Evolutionary conservation across 2,329 filamentous ascomycete genomes (phyloP).

Genomic region (Arthrinium puccinioides): DNA sequence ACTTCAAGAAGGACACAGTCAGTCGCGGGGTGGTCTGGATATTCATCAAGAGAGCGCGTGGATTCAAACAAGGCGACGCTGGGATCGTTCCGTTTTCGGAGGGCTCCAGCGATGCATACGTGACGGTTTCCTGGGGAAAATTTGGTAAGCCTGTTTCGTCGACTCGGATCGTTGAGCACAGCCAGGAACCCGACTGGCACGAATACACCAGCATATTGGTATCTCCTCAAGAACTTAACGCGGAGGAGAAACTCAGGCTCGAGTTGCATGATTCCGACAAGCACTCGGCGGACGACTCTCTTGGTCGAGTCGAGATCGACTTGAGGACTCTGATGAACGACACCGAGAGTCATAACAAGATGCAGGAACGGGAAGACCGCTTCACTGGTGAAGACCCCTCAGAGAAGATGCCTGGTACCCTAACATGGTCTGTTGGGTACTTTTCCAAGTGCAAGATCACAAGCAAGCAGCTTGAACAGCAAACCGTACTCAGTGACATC

Average conservation of each 20-base stretch:
- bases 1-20: constrained; percentile 69
- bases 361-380: constrained; percentile 56
- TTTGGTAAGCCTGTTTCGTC: constrained; percentile 63
- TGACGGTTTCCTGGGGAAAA: constrained; percentile 70
- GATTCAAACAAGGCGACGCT: constrained; percentile 65
- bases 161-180: constrained; percentile 56
- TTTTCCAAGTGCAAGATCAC: constrained; percentile 61
- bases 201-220: constrained; percentile 65
- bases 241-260: constrained; percentile 59
- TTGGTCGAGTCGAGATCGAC: constrained; percentile 64
- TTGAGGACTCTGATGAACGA: constrained; percentile 58
- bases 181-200: constrained; percentile 64
- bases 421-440: constrained; percentile 66
- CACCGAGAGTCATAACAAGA: constrained; percentile 50
- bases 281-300: constrained; percentile 64
- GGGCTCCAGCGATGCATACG: constrained; percentile 63
- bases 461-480: constrained; percentile 51
- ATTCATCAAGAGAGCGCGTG: constrained; percentile 57
- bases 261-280: constrained; percentile 70
- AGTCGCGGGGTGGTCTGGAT: constrained; percentile 59
- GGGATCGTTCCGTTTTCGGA: constrained; percentile 52
- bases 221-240: constrained; percentile 63
- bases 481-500: constrained; percentile 52
- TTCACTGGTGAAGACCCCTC: constrained; percentile 58
- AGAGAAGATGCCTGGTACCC: constrained; percentile 60